Conservation (phyloP, 2,329 filamentous ascomycete genomes). For the Colletotrichum sp. region DNA sequence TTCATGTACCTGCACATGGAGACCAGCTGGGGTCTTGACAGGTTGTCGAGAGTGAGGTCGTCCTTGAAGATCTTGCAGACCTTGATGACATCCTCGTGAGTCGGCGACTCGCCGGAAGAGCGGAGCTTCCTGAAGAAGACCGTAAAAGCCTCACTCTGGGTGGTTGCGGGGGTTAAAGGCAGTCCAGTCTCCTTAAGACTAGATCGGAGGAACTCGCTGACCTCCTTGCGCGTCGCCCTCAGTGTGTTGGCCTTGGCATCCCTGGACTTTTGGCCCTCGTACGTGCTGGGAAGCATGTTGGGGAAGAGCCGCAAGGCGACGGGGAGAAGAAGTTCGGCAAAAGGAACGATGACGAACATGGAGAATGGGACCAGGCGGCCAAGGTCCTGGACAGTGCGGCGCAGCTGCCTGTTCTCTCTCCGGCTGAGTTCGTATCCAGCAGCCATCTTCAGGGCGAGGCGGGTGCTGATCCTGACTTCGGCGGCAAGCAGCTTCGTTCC, state of each 20-base stretch:
- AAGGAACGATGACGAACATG: slow-evolving; percentile 95
- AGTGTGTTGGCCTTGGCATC: slow-evolving; percentile 85
- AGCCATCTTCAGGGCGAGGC: slow-evolving; percentile 94
- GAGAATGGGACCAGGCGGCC: slow-evolving; percentile 94
- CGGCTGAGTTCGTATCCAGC: slow-evolving; percentile 95
- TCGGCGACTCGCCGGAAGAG: slow-evolving; percentile 88
- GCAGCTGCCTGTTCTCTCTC: slow-evolving; percentile 89
- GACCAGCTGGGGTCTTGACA: slow-evolving; percentile 92
- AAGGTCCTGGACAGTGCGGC: slow-evolving; percentile 92
- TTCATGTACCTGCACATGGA: slow-evolving; percentile 99
- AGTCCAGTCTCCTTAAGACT: slow-evolving; percentile 94
- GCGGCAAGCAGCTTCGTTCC: slow-evolving; percentile 93
- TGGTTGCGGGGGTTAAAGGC: slow-evolving; percentile 81
- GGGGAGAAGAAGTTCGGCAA: slow-evolving; percentile 90
- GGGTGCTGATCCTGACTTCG: slow-evolving; percentile 91
- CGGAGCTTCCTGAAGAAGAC: slow-evolving; percentile 98
- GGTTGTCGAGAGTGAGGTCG: slow-evolving; percentile 94
- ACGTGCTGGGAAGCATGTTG: slow-evolving; percentile 96
- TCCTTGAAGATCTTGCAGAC: slow-evolving; percentile 99
- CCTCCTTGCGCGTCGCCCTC: slow-evolving; percentile 88
- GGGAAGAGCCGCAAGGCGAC: slow-evolving; percentile 94
- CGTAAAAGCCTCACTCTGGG: slow-evolving; percentile 91
- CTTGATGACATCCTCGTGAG: slow-evolving; percentile 91
- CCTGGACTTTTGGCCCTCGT: slow-evolving; percentile 89
- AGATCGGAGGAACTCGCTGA: slow-evolving; percentile 86